These are phyloP conservation scores for Erysimum cheiranthoides DNA, from an alignment of 345 rosid genomes.

Conservation along the genomic window DNA sequence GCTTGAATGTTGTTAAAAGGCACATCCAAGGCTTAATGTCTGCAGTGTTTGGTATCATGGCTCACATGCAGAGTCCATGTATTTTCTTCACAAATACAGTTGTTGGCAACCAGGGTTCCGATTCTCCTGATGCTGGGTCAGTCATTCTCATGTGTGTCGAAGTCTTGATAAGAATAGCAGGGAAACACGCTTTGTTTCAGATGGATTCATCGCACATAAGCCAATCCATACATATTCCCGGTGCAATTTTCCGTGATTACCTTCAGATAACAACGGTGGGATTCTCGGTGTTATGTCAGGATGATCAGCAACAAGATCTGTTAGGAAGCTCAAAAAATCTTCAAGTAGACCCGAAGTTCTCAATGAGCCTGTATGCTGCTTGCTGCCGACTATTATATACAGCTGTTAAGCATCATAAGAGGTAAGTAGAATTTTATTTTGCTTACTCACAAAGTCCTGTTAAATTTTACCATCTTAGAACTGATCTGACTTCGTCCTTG, in stretches of 20 bases:
- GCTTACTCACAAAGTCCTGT: slow-evolving; percentile 17
- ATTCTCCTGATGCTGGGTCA: slow-evolving; percentile 78
- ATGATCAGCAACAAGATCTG: slow-evolving; percentile 43
- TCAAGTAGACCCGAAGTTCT: slow-evolving; percentile 61
- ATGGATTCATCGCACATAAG: slow-evolving; percentile 80
- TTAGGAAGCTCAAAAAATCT: slow-evolving; percentile 39
- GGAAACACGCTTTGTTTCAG: slow-evolving; percentile 67
- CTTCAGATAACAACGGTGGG: slow-evolving; percentile 46
- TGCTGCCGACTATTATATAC: slow-evolving; percentile 80
- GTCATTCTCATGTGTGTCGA: slow-evolving; percentile 89
- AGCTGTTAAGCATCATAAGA: slow-evolving; percentile 77
- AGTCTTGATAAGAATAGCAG: slow-evolving; percentile 79
- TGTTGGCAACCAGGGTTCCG: slow-evolving; percentile 37
- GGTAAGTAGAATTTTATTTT: slow-evolving; percentile 50
- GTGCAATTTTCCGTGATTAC: slow-evolving; percentile 66
- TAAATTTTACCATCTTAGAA: slow-evolving; percentile 19
- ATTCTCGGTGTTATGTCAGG: slow-evolving; percentile 32
- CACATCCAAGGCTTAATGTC: slow-evolving; percentile 71
- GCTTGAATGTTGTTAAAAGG: slow-evolving; percentile 63
- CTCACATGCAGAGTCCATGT: slow-evolving; percentile 79
- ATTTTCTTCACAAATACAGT: slow-evolving; percentile 52
- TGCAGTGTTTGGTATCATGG: slow-evolving; percentile 71
- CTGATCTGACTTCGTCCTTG: slow-evolving; percentile 29
- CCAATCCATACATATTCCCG: slow-evolving; percentile 74
- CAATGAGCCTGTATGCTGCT: slow-evolving; percentile 59